Conservation (phyloP, 306 rosid genomes). For the Glycine latifolia region DNA sequence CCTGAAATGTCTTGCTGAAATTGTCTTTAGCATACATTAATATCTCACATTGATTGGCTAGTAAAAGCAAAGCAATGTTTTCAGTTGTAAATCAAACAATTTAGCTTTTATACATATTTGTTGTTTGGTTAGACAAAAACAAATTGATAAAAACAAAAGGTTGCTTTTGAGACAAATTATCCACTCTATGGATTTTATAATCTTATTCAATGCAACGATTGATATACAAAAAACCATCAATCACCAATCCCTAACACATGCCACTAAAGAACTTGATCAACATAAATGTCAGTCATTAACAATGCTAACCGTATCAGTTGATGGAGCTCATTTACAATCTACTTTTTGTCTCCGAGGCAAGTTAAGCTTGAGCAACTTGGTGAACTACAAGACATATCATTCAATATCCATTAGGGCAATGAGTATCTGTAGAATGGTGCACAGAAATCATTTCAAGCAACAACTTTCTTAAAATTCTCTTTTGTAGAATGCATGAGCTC, state of each 20-base stretch:
- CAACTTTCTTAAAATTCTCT: background rate
- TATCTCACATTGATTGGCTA: background rate
- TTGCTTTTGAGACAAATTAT: background rate
- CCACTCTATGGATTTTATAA: background rate
- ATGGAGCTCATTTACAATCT: conserved; percentile 51
- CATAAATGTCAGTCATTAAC: conserved; percentile 7
- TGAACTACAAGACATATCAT: conserved; percentile 63
- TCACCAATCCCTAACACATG: background rate
- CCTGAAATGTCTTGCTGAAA: no score
- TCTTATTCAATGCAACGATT: background rate
- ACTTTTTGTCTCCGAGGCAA: conserved; percentile 61
- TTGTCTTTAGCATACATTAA: background rate
- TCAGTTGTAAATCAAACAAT: conserved; percentile 1
- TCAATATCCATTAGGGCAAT: conserved; percentile 41
- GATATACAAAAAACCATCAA: conserved; percentile 11
- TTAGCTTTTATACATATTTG: background rate
- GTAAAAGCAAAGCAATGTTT: background rate
- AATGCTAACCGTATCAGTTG: conserved; percentile 50
- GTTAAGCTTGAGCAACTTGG: conserved; percentile 85
- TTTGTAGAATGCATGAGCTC: background rate
- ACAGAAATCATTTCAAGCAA: conserved; percentile 41
- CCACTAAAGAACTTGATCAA: background rate
- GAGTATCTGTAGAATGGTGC: conserved; percentile 12
- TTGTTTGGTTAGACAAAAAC: background rate
- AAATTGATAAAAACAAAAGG: background rate